Percentiles rank a stretch among this genome's conserved stretches.
These are phyloP conservation scores for Eucalyptus sp. DNA, from an alignment of 345 rosid genomes.

Conservation along the genomic window DNA sequence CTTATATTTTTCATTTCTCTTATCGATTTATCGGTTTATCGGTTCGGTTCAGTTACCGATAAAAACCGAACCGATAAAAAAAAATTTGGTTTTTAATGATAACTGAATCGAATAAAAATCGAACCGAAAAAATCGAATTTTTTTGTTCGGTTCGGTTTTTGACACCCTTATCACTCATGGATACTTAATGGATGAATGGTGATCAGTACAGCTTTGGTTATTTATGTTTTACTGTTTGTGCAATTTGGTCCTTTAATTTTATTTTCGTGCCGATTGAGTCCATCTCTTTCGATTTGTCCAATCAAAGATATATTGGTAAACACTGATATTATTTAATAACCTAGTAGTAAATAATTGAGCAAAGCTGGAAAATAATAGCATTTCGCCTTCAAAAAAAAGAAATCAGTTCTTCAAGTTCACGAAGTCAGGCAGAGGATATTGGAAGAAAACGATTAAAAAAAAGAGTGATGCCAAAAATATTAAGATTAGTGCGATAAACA, in stretches of 20 bases:
- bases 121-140: too few species aligned
- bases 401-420: background rate
- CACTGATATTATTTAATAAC: background rate
- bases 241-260: background rate
- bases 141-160: too few species aligned
- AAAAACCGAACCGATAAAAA: too few species aligned
- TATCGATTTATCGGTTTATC: too few species aligned
- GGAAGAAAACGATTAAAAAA: background rate
- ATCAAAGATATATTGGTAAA: background rate
- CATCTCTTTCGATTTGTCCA: background rate
- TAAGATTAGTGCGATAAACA: too few species aligned
- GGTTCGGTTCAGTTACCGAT: too few species aligned
- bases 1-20: too few species aligned
- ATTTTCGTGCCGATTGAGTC: background rate
- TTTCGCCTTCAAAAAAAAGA: accelerated
- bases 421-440: background rate
- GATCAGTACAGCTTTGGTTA: background rate
- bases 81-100: too few species aligned
- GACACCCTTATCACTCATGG: too few species aligned
- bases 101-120: too few species aligned
- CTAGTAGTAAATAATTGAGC: background rate
- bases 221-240: background rate
- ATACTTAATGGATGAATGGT: too few species aligned
- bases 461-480: background rate
- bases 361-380: background rate